Base-by-base conservation (phyloP, 768 basidiomycete genomes). In the Leccinum incarnatum region DNA sequence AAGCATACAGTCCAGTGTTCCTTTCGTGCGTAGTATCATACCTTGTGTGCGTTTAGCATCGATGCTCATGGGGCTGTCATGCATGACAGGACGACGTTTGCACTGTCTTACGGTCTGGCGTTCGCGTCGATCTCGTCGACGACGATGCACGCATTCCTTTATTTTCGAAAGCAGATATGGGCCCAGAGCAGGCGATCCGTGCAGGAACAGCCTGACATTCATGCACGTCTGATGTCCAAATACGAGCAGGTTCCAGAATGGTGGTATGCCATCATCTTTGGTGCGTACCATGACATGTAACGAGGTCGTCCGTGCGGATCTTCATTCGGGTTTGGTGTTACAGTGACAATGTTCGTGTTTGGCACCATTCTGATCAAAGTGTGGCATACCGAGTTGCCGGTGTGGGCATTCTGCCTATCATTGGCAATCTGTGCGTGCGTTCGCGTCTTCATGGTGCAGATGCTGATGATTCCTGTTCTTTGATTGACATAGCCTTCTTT, bases 121-220 rank as follows among this genome's bases (percentile, higher is more conserved):
- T 93, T 94, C 63, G 91, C 91, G 2, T 81, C 85, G 30, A 87
- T 93, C 70, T 89, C 91, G 0, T 81, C 91, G 1, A 88, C 88
- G 2, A 68, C 91, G 60, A 83, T 79, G 29, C 93, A 94, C 65
- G 83, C 89, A 72, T 77, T 79, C 70, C 76, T 93, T 37, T 91
- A 82, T 74, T 89, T 85, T 80, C 83, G 89, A 64, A 88, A 89
- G 68, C 88, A 90, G 67, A 89, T 93, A 55, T 87, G 83, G 84
- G 74, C 72, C 0, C 89, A 91, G 70, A 75, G 85, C 29, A 84
- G 85, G 51, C 82, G 86, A 53, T 81, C 89, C 12, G 81, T 92
- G 74, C 73, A 80, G 49, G 92, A 93, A 64, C 89, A 93, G 66
- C 86, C 89, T 1, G 92, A 94, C 74, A 76, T 88, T 10, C 86